Percentiles rank a stretch among this genome's conserved stretches.
phyloP scores from a whole-genome alignment of 352 stramenopile genomes.

The Phytophthora chlamydospora region DNA sequence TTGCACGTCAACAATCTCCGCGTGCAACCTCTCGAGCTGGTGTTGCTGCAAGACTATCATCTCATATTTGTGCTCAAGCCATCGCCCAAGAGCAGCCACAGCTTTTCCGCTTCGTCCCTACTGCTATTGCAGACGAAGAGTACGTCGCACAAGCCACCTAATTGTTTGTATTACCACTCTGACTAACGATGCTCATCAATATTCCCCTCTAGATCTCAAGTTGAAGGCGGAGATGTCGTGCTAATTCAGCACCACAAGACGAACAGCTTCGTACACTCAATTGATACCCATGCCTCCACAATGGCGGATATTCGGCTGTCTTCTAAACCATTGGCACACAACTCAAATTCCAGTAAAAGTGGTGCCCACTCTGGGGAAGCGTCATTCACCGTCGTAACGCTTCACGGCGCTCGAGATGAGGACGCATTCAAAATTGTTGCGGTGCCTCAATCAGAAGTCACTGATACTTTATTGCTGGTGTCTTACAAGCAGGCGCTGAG shows the following conservation, averaged over 20 bases:
- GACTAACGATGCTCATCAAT: background rate
- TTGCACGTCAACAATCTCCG: constrained; percentile 37
- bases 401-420: constrained; percentile 64
- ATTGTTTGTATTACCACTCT: background rate
- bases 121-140: constrained; percentile 58
- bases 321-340: constrained; percentile 55
- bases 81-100: constrained; percentile 52
- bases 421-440: constrained; percentile 71
- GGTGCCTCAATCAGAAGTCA: constrained; percentile 52
- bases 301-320: constrained; percentile 73
- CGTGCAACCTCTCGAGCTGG: constrained; percentile 17
- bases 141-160: constrained; percentile 27
- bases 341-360: constrained; percentile 22
- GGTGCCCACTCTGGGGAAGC: constrained; percentile 24
- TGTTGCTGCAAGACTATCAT: constrained; percentile 13
- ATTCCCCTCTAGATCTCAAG: constrained; percentile 41
- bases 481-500: constrained; percentile 59
- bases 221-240: constrained; percentile 59
- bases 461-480: constrained; percentile 65
- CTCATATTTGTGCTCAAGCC: constrained; percentile 36
- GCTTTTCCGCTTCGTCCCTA: constrained; percentile 64
- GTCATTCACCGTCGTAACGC: constrained; percentile 53
- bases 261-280: constrained; percentile 67
- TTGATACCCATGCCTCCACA: constrained; percentile 65
- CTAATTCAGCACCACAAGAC: constrained; percentile 60